Percentiles rank a stretch among this genome's conserved stretches.
phyloP scores from a whole-genome alignment of 2,329 filamentous ascomycete species.

The Biscogniauxia mediterranea region DNA sequence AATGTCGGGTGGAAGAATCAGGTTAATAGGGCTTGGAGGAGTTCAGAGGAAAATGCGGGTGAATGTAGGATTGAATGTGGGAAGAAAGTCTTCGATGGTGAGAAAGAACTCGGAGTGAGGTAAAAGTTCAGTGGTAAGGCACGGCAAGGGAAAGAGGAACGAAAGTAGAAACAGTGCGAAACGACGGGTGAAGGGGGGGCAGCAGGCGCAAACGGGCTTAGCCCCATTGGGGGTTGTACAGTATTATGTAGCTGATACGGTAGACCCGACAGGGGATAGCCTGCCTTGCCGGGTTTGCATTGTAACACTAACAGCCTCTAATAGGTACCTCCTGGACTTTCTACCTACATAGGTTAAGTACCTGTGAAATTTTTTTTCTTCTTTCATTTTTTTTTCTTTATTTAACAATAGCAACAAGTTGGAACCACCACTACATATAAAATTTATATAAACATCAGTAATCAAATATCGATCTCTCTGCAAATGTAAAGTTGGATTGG shows the following conservation, averaged over 20 bases:
- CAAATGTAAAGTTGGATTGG: neutral
- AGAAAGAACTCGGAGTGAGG: neutral
- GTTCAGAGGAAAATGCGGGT: neutral
- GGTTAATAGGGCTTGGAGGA: neutral
- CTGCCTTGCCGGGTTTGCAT: neutral
- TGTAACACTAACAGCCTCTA: neutral
- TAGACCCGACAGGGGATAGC: neutral
- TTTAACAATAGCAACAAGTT: too few species aligned
- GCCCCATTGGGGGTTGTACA: neutral
- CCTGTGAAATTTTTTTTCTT: neutral
- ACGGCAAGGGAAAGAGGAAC: neutral
- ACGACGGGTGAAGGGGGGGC: neutral
- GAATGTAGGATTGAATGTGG: neutral
- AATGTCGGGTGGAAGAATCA: neutral
- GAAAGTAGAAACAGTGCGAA: constrained; percentile 1
- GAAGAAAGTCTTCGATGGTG: neutral
- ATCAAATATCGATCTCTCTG: neutral
- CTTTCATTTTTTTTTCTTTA: neutral
- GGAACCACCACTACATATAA: neutral
- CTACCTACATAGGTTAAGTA: too few species aligned
- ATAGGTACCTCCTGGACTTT: neutral
- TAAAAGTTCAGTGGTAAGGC: neutral
- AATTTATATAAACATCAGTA: neutral
- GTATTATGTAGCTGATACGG: neutral
- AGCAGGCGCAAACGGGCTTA: neutral